Conservation (phyloP, 805 yeast species). For the Danielozyma ontarioensis region DNA sequence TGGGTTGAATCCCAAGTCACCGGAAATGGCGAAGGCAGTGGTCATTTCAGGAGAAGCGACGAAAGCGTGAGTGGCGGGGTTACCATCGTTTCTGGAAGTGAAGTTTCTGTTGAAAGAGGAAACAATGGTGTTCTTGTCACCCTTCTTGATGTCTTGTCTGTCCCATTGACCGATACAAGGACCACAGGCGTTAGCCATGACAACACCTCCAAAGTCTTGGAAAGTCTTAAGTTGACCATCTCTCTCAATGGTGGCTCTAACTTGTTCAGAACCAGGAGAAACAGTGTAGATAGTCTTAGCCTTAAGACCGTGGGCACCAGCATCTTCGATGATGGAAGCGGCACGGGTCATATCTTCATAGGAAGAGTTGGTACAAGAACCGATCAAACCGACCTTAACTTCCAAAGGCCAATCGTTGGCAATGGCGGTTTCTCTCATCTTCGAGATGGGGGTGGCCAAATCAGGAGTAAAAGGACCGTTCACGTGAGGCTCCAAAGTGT, state of each 20-base stretch:
- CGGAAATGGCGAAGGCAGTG: conserved; percentile 92
- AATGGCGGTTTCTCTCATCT: conserved; percentile 77
- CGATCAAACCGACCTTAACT: conserved; percentile 92
- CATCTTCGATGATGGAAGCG: conserved; percentile 87
- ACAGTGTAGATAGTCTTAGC: conserved; percentile 90
- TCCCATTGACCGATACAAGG: conserved; percentile 99
- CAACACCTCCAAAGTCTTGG: conserved; percentile 88
- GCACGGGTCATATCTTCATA: conserved; percentile 98
- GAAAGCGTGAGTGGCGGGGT: conserved; percentile 95
- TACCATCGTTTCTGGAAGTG: conserved; percentile 97
- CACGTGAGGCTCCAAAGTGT: conserved; percentile 88
- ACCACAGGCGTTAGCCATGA: conserved; percentile 97
- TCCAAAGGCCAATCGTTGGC: conserved; percentile 89
- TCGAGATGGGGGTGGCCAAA: conserved; percentile 90
- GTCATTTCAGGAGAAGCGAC: conserved; percentile 96
- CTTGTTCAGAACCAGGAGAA: conserved; percentile 98
- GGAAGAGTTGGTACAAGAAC: conserved; percentile 98
- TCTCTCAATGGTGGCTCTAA: conserved; percentile 95
- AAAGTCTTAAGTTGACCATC: conserved; percentile 90
- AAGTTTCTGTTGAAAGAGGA: conserved; percentile 98
- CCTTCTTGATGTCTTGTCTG: conserved; percentile 86
- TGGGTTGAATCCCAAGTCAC: conserved; percentile 96
- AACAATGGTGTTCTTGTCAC: conserved; percentile 93
- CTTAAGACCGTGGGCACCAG: conserved; percentile 85
- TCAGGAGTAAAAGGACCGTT: conserved; percentile 99